These are phyloP conservation scores for Eucalyptus erythrocorys DNA, from an alignment of 345 rosid species.

Conservation along the genomic window DNA sequence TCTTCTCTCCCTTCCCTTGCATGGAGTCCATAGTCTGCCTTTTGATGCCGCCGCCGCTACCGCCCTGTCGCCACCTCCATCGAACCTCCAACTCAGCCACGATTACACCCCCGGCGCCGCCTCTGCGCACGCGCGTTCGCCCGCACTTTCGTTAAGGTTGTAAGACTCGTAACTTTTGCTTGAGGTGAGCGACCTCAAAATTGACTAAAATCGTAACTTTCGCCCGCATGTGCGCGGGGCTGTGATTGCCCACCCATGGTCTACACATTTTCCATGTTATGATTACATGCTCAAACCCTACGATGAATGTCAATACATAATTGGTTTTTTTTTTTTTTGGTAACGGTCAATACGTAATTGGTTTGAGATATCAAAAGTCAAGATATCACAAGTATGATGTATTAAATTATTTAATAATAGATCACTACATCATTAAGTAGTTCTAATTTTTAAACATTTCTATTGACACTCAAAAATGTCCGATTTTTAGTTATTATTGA, in stretches of 20 bases:
- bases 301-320: background rate
- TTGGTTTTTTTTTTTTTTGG: no score
- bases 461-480: no score
- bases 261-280: background rate
- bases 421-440: background rate
- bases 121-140: background rate
- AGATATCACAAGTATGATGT: background rate
- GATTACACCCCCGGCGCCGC: background rate
- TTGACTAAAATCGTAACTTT: background rate
- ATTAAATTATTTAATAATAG: background rate
- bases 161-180: background rate
- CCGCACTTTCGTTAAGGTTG: background rate
- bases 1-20: background rate
- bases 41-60: background rate
- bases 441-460: background rate
- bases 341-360: background rate
- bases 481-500: no score
- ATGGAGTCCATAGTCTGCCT: background rate
- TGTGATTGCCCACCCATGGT: background rate
- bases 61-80: background rate
- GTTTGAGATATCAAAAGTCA: background rate
- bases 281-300: background rate
- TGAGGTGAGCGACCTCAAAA: background rate
- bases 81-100: background rate
- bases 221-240: no score